phyloP scores from a whole-genome alignment of 179 eudicot species.

The Silene coronaria region DNA sequence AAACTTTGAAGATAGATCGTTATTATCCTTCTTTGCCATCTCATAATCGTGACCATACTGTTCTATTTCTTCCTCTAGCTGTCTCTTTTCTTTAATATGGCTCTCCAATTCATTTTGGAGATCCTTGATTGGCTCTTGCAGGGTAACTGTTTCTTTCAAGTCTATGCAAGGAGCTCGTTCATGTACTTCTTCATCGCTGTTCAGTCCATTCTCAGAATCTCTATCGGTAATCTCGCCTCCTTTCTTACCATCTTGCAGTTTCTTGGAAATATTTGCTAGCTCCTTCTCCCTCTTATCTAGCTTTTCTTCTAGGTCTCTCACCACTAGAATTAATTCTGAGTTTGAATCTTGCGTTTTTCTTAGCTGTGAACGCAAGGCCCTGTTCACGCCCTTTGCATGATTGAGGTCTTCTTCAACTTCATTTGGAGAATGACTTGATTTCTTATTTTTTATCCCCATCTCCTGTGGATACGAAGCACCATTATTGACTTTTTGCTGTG shows the following conservation, averaged over 20 bases:
- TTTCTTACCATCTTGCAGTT: constrained; percentile 27
- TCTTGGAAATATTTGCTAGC: constrained; percentile 39
- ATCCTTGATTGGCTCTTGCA: constrained; percentile 41
- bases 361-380: constrained; percentile 44
- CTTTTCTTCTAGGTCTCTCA: constrained; percentile 63
- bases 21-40: constrained; percentile 47
- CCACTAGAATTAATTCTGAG: constrained; percentile 60
- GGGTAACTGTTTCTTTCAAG: constrained; percentile 29
- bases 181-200: constrained; percentile 20
- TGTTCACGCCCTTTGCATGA: constrained; percentile 47
- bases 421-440: constrained; percentile 29
- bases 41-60: constrained; percentile 45
- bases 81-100: constrained; percentile 43
- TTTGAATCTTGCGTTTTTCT: constrained; percentile 83
- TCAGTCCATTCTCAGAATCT: constrained; percentile 21
- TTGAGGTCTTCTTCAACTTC: constrained; percentile 44
- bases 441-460: constrained; percentile 26
- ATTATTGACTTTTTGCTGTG: constrained; percentile 14
- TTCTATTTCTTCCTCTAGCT: constrained; percentile 37
- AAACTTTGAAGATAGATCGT: constrained; percentile 40
- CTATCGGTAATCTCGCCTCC: constrained; percentile 26
- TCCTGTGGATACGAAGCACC: constrained; percentile 28
- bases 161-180: constrained; percentile 13
- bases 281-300: constrained; percentile 53
- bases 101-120: constrained; percentile 54